Conservation (phyloP, 257 asterid species). For the Solanum clarkiae region DNA sequence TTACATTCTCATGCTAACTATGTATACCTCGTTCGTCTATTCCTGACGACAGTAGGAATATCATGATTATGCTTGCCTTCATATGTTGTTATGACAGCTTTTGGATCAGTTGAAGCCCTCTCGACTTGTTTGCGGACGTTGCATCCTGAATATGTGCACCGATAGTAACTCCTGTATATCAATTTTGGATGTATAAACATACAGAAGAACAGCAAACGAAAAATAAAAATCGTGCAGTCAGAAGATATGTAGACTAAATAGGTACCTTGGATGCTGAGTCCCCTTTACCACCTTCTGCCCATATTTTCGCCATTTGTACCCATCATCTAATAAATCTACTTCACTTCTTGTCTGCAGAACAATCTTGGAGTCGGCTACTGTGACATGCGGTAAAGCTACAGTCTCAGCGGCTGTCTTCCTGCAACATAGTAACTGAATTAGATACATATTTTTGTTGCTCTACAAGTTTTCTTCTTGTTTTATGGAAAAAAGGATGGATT, state of each 20-base stretch:
- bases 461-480: background rate
- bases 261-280: constrained; percentile 77
- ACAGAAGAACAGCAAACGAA: background rate
- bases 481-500: background rate
- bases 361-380: constrained; percentile 75
- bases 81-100: constrained; percentile 75
- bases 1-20: constrained; percentile 7
- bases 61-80: constrained; percentile 88
- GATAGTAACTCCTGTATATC: constrained; percentile 72
- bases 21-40: constrained; percentile 19
- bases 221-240: background rate
- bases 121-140: constrained; percentile 91
- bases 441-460: background rate
- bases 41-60: constrained; percentile 32
- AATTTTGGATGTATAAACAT: background rate
- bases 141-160: constrained; percentile 80
- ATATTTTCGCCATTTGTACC: constrained; percentile 87
- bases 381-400: constrained; percentile 40
- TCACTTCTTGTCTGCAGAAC: constrained; percentile 91
- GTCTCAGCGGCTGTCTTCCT: constrained; percentile 39
- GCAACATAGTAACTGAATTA: background rate
- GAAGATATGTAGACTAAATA: background rate
- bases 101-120: constrained; percentile 77
- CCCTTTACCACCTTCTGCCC: constrained; percentile 97
- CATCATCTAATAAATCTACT: constrained; percentile 83